Evolutionary conservation across 2,329 filamentous ascomycete species (phyloP).

Genomic region (Mycosphaerelloides madeirae): DNA sequence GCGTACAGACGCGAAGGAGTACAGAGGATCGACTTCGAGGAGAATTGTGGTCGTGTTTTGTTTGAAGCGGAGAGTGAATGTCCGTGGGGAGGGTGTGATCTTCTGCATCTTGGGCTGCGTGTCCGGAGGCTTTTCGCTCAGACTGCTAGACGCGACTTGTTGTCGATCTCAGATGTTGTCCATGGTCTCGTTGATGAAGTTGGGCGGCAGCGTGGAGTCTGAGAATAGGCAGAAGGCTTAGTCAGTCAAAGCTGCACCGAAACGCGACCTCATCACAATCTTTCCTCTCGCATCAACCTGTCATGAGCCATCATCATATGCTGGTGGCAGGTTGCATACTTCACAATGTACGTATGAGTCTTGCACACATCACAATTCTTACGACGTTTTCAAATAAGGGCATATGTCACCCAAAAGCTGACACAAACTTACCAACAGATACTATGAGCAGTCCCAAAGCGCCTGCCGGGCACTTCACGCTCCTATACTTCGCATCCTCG

Average conservation of each 20-base stretch:
- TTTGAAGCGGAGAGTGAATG: slow-evolving; percentile 45
- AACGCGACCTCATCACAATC: neutral
- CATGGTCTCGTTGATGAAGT: too few relatives aligned
- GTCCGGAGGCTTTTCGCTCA: too few relatives aligned
- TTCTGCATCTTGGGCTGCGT: slow-evolving; percentile 1
- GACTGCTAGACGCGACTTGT: too few relatives aligned
- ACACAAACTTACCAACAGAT: neutral
- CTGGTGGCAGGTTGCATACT: neutral
- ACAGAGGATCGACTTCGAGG: slow-evolving; percentile 42
- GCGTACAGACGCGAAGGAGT: slow-evolving; percentile 39
- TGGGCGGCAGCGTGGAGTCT: too few relatives aligned
- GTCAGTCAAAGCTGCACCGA: too few relatives aligned
- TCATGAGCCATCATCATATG: neutral
- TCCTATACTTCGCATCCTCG: slow-evolving; percentile 78
- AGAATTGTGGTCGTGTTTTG: slow-evolving; percentile 43
- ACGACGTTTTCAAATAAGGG: slow-evolving; percentile 35
- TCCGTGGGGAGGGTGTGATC: slow-evolving; percentile 25
- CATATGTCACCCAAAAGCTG: slow-evolving; percentile 47
- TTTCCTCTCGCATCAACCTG: neutral
- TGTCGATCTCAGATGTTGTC: too few relatives aligned
- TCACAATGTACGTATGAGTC: neutral
- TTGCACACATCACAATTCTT: neutral
- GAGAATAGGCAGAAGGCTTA: too few relatives aligned
- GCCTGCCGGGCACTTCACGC: slow-evolving; percentile 63
- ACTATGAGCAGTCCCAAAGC: slow-evolving; percentile 43